These are phyloP conservation scores for Spergularia marina DNA, from an alignment of 148 eudicot species.

Conservation along the genomic window DNA sequence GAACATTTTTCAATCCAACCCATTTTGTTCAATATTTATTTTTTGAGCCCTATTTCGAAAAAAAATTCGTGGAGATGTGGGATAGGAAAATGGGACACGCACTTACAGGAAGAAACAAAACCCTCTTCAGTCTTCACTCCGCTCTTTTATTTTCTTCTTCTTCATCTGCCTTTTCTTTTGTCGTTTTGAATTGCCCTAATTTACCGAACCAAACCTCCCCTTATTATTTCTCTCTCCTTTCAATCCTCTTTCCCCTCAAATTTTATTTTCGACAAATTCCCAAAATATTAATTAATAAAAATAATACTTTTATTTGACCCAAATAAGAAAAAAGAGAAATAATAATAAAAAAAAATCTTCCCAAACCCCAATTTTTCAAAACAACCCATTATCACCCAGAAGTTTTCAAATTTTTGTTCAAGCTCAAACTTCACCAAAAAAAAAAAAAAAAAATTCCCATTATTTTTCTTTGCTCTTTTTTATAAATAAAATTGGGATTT, in stretches of 20 bases:
- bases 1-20: no score
- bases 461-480: neutral
- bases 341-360: neutral
- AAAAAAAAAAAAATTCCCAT: neutral
- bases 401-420: neutral
- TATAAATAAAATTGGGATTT: neutral
- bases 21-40: no score
- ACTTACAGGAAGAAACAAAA: slow-evolving; percentile 1
- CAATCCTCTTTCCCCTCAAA: no score
- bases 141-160: neutral
- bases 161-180: neutral
- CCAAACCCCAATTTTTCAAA: slow-evolving; percentile 6
- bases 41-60: no score
- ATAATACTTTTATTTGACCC: neutral
- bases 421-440: neutral
- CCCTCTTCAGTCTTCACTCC: neutral
- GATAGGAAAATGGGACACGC: no score
- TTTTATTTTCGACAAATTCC: neutral
- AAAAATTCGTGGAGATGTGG: no score
- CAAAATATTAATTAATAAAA: no score
- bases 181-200: slow-evolving; percentile 26
- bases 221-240: neutral
- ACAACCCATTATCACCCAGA: neutral
- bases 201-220: slow-evolving; percentile 11
- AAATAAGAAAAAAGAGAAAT: neutral